Base-by-base conservation (phyloP, 306 rosid species). In the Vicia faba region DNA sequence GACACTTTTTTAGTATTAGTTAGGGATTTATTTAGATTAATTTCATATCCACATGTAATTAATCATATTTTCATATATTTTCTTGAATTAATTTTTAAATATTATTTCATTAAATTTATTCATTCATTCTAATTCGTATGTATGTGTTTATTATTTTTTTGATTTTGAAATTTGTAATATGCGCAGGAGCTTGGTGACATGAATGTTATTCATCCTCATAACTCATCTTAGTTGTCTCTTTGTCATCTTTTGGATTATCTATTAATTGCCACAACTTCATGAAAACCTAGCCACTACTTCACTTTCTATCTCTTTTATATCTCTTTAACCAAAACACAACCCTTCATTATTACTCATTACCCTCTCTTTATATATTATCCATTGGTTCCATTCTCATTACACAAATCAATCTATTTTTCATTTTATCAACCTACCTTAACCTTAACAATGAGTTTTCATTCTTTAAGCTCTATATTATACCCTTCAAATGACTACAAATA, bases 201-300 rank as follows among this genome's bases (percentile, higher is more conserved):
- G 53, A 75, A 45, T 50, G 49, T 70, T 58, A 69, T 51, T 78
- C 60, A 9, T 77, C 49, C 41, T 43, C 43, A 19, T 57, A 18
- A 72, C 16, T 68, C 40, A 5, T 53, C 46, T 61, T 78, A 80
- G 80, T 79, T 86, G 81, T 74, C 80, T 62, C 71, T 69, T 72
- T 16, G 41, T 50, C 4, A 50, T 66, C 31, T 20, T 69, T 72
- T 70, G 11, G 49, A 65, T 23, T 55, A 71, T 49, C 40, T 77
- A 72, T 70, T 59, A 72, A 48, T 70, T 75, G 56, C 40, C 79
- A 69, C 45, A 41, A 20, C 60, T 59, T 48, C 73, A 54, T 40
- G n/a, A 64, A 69, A 44, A 79, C 25, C 23, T 20, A 20, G 18
- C 62, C 61, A 63, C 20, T 49, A 31, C 19, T 43, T 48, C 23